phyloP scores from a whole-genome alignment of 768 basidiomycete species.

The Porphyrellus cyaneotinctus region DNA sequence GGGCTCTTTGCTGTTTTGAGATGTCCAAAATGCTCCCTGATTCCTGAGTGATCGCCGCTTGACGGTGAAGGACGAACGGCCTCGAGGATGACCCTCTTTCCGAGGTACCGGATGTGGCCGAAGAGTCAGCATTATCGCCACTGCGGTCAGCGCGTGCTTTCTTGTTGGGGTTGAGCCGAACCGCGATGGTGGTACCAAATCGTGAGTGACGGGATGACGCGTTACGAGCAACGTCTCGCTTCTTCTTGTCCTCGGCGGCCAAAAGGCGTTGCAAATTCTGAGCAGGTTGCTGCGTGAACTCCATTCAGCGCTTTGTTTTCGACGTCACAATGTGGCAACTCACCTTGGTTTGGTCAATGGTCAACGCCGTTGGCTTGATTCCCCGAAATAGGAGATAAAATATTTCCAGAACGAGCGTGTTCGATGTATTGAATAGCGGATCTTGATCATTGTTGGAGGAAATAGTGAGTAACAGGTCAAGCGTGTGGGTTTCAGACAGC shows the following conservation, averaged over 20 bases:
- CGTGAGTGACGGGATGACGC: conserved; percentile 83
- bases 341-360: conserved; percentile 64
- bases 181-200: conserved; percentile 92
- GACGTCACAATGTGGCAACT: conserved; percentile 1
- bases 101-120: conserved; percentile 17
- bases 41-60: conserved; percentile 71
- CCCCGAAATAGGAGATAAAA: conserved; percentile 87
- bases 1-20: conserved; percentile 55
- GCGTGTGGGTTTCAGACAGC: conserved; percentile 65
- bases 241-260: conserved; percentile 66
- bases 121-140: conserved; percentile 24
- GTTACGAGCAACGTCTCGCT: conserved; percentile 50
- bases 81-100: conserved; percentile 36
- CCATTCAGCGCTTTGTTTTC: conserved; percentile 9
- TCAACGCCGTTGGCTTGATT: conserved; percentile 57
- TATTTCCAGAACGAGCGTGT: conserved; percentile 89
- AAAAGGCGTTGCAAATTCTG: conserved; percentile 73
- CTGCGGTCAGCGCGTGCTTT: conserved; percentile 21
- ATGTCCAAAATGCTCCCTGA: conserved; percentile 70
- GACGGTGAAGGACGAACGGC: conserved; percentile 78
- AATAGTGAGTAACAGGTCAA: conserved; percentile 80
- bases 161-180: conserved; percentile 64
- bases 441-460: conserved; percentile 74
- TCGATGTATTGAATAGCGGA: conserved; percentile 79
- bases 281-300: conserved; percentile 52